Evolutionary conservation across 352 stramenopile genomes (phyloP), one percentile per base, ranked within the genome.

Genomic region (Phytophthora tubulina): DNA sequence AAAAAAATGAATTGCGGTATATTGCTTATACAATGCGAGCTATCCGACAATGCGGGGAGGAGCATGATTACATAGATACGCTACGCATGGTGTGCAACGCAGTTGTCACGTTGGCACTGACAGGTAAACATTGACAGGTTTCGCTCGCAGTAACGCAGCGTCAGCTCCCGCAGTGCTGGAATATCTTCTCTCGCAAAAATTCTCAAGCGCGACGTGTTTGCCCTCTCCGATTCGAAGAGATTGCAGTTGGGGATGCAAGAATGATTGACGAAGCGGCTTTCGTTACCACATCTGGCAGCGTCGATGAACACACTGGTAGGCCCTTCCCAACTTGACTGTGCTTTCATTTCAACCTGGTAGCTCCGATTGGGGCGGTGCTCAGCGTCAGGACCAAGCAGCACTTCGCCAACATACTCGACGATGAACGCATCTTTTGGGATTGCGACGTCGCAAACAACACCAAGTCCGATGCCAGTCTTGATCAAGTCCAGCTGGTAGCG

Each of bases 111-210:
- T 41, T 41, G 36, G 10, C 36, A 41, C 36, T 41, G 36, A 10
- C 6, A 41, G 6, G 36, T 6, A 6, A 41, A 41, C 10, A 10
- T 10, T 41, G 36, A 10, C 6, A 10, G 10, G 10, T 41, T n/a
- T n/a, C n/a, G n/a, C n/a, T n/a, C n/a, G n/a, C n/a, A 10, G 36
- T 41, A 41, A 41, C 10, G 6, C 6, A 41, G 10, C 36, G 36
- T 41, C 6, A 41, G 36, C 36, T 41, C 36, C 36, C 10, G 36
- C 36, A 41, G 6, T 41, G 36, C 6, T 41, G 10, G 36, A 10
- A 41, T 6, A 41, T 41, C 36, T 66, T 72, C 36, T 41, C 10
- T 41, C 10, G 55, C 55, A 10, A 53, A 53, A 4, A 63, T 63
- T 2, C 39, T 41, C 30, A 53, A 36, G 30, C 55, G 31, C 1